Percentiles rank a stretch among this genome's conserved stretches.
phyloP scores from a whole-genome alignment of 306 rosid species.

The Vigna radiata region DNA sequence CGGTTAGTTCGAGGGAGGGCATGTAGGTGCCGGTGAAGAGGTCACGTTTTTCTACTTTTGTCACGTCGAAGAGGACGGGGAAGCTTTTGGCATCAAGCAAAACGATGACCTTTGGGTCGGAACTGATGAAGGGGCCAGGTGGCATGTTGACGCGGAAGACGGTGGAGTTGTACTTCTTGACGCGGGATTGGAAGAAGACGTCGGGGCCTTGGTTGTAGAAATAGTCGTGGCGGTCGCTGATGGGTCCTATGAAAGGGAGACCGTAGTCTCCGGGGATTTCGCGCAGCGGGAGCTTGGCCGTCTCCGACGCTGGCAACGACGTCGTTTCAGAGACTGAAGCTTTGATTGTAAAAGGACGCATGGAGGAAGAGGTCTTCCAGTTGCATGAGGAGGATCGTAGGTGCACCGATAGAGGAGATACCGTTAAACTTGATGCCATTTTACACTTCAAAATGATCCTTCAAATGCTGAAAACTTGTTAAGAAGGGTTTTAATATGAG shows the following conservation, averaged over 20 bases:
- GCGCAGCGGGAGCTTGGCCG: conserved; percentile 55
- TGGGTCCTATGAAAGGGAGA: conserved; percentile 70
- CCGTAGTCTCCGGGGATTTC: conserved; percentile 83
- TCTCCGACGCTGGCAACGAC: conserved; percentile 29
- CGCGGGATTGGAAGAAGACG: conserved; percentile 65
- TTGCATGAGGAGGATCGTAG: conserved; percentile 29
- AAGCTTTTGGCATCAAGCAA: conserved; percentile 87
- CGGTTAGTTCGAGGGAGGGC: conserved; percentile 86
- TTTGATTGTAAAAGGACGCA: conserved; percentile 28
- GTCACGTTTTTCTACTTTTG: conserved; percentile 79
- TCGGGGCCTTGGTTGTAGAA: conserved; percentile 84
- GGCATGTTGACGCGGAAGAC: conserved; percentile 90
- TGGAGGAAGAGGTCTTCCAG: neutral
- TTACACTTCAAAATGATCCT: neutral
- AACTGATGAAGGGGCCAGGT: conserved; percentile 75
- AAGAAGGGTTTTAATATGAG: too few relatives aligned
- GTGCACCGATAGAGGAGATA: conserved; percentile 51
- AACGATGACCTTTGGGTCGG: conserved; percentile 66
- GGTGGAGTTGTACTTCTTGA: conserved; percentile 69
- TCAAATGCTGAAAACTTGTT: too few relatives aligned
- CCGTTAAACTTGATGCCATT: conserved; percentile 44
- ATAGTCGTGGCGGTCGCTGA: conserved; percentile 73
- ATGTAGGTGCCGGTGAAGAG: conserved; percentile 86
- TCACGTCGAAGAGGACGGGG: conserved; percentile 74
- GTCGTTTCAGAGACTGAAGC: conserved; percentile 55